Conservation (phyloP, 495 filamentous ascomycete genomes). For the Penicillium cosmopolitanum region DNA sequence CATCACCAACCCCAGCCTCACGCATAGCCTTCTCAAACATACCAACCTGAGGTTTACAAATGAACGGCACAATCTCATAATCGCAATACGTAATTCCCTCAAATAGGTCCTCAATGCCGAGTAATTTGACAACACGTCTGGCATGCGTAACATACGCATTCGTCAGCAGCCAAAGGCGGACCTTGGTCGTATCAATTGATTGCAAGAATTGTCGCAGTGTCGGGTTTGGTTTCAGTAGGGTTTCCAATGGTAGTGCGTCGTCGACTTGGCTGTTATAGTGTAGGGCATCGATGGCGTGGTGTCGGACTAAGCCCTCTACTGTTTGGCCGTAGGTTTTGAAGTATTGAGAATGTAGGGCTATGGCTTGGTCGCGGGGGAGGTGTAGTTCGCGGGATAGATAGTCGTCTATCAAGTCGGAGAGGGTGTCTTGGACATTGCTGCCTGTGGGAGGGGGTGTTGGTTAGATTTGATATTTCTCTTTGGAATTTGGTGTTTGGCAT, state of each 20-base stretch:
- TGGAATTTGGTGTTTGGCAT: neutral
- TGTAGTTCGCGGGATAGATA: neutral
- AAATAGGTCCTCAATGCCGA: neutral
- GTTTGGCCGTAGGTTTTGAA: neutral
- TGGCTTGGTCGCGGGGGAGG: neutral
- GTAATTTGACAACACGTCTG: neutral
- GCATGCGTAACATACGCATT: constrained; percentile 4
- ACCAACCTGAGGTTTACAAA: constrained; percentile 2
- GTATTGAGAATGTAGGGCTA: neutral
- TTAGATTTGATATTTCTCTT: neutral
- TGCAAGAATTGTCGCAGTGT: neutral
- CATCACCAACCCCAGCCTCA: neutral
- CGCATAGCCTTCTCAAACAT: constrained; percentile 1
- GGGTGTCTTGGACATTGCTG: constrained; percentile 1
- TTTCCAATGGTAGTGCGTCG: neutral
- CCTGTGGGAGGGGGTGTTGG: neutral
- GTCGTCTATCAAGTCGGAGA: neutral
- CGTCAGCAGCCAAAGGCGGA: neutral
- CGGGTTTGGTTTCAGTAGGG: neutral
- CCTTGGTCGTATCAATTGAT: neutral
- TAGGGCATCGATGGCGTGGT: neutral
- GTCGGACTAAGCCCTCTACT: neutral
- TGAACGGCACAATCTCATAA: neutral
- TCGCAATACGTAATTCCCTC: neutral
- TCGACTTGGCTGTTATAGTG: constrained; percentile 1